Percentiles rank a stretch among this genome's conserved stretches.
These are phyloP conservation scores for Xylaria hypoxylon DNA, from an alignment of 2,329 filamentous ascomycete genomes.

Conservation along the genomic window DNA sequence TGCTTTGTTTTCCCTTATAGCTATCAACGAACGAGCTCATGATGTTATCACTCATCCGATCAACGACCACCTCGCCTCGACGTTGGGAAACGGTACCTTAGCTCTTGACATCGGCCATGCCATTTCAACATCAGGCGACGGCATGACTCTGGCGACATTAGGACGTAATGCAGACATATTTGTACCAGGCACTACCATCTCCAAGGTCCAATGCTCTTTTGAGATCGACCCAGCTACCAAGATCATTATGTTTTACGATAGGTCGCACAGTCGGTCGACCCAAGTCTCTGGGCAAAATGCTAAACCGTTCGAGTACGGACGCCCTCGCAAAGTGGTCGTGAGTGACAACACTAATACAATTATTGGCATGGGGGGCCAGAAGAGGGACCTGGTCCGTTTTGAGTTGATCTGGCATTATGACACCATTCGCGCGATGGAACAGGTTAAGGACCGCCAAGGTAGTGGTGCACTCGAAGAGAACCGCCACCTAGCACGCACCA, in stretches of 20 bases:
- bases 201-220: constrained; percentile 18
- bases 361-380: constrained; percentile 6
- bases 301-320: background rate
- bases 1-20: constrained; percentile 10
- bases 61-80: background rate
- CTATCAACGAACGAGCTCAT: background rate
- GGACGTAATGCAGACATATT: constrained; percentile 11
- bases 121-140: background rate
- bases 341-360: accelerated
- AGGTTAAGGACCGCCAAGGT: background rate
- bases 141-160: background rate
- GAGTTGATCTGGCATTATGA: background rate
- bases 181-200: background rate
- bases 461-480: background rate
- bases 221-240: background rate
- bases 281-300: background rate
- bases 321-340: constrained; percentile 15
- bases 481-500: background rate
- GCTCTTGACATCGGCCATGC: constrained; percentile 13
- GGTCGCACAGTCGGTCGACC: background rate
- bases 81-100: accelerated
- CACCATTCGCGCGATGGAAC: background rate
- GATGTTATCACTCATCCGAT: background rate
- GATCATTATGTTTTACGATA: constrained; percentile 18
- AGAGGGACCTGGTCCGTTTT: background rate